Percentiles rank a stretch among this genome's conserved stretches.
Evolutionary conservation across 805 yeast species (phyloP).

Genomic region (Metschnikowia continentalis): DNA sequence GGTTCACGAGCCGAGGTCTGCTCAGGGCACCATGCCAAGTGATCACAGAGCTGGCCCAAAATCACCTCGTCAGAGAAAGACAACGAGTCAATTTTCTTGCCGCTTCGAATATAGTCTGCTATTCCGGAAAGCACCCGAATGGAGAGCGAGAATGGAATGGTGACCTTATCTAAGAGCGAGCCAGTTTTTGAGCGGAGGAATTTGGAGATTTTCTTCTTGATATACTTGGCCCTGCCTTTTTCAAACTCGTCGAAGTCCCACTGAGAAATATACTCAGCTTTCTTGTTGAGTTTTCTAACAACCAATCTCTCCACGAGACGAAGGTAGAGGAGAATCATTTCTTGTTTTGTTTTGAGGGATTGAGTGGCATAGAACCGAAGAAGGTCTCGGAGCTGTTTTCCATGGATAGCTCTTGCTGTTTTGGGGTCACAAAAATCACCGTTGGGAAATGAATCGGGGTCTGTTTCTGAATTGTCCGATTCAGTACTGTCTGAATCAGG

Average conservation of each 20-base stretch:
- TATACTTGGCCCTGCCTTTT: not conserved
- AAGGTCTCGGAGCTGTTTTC: not conserved
- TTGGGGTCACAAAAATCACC: not conserved
- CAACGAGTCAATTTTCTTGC: not conserved
- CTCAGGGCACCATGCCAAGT: not conserved
- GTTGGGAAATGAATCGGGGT: not conserved
- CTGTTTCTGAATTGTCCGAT: not conserved
- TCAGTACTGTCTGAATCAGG: not conserved
- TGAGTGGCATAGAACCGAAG: not conserved
- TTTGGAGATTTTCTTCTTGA: not conserved
- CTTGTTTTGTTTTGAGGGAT: slow-evolving; percentile 1
- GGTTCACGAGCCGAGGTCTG: not conserved
- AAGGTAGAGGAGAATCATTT: slow-evolving; percentile 1
- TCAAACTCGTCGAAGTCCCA: slow-evolving; percentile 5
- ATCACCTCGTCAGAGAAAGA: not conserved
- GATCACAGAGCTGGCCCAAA: not conserved
- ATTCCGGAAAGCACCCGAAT: not conserved
- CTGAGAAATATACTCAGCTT: not conserved
- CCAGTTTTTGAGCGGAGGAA: slow-evolving; percentile 2
- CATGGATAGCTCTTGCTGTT: not conserved
- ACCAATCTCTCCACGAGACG: slow-evolving; percentile 1
- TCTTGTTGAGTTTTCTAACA: not conserved
- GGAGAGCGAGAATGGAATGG: not conserved
- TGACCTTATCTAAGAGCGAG: not conserved
- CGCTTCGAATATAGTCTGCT: slow-evolving; percentile 3